These are phyloP conservation scores for Phylloporus scabripes DNA, from an alignment of 768 basidiomycete genomes.

Conservation along the genomic window DNA sequence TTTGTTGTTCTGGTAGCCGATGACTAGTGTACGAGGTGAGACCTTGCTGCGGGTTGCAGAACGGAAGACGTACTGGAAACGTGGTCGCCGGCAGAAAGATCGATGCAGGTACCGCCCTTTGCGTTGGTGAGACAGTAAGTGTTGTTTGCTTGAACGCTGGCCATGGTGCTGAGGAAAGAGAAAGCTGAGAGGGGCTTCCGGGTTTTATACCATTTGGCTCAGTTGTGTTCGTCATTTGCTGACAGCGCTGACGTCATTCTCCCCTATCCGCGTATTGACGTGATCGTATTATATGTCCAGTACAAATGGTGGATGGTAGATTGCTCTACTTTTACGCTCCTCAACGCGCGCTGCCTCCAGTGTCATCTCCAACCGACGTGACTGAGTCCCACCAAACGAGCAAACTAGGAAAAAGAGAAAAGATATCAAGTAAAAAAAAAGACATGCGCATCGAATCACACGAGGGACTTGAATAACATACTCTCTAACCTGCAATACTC, in stretches of 20 bases:
- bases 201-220: background rate
- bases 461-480: conserved; percentile 63
- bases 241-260: background rate
- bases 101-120: conserved; percentile 47
- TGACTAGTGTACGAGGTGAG: conserved; percentile 32
- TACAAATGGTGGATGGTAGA: conserved; percentile 5
- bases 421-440: background rate
- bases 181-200: background rate
- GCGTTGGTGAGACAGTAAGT: conserved; percentile 47
- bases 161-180: conserved; percentile 10
- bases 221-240: background rate
- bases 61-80: conserved; percentile 34
- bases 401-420: background rate
- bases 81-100: conserved; percentile 51
- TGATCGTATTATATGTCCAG: background rate
- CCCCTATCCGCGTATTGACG: background rate
- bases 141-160: conserved; percentile 29
- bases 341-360: background rate
- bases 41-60: background rate
- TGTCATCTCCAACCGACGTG: background rate
- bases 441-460: conserved; percentile 23
- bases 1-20: conserved; percentile 40
- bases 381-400: background rate
- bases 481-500: conserved; percentile 78
- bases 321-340: conserved; percentile 2